These are phyloP conservation scores for Colletotrichum tropicicola DNA, from an alignment of 2,329 filamentous ascomycete species.

Conservation along the genomic window DNA sequence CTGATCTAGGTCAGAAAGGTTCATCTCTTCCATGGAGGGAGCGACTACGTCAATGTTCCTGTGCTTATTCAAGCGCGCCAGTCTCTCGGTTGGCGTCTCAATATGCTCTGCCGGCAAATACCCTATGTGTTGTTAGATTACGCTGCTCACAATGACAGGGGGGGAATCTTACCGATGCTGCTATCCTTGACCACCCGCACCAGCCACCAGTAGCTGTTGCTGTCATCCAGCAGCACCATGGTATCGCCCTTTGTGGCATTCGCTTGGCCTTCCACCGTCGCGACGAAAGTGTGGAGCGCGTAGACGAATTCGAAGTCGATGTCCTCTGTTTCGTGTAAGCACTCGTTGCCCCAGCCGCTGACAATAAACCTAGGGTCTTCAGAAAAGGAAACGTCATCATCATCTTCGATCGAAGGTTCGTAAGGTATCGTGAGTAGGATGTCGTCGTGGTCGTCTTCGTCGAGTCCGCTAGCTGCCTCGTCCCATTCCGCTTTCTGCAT, in stretches of 20 bases:
- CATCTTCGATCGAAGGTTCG: conserved; percentile 52
- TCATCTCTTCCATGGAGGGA: conserved; percentile 19
- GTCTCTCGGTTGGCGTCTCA: conserved; percentile 93
- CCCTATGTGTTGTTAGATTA: conserved; percentile 60
- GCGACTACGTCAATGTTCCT: conserved; percentile 90
- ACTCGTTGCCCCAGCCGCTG: conserved; percentile 78
- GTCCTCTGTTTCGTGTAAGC: conserved; percentile 95
- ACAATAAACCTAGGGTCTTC: conserved; percentile 72
- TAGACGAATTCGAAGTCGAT: conserved; percentile 99
- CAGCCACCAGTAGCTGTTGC: conserved; percentile 99
- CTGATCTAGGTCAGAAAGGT: conserved; percentile 49
- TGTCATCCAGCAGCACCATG: conserved; percentile 97
- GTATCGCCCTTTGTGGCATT: conserved; percentile 99
- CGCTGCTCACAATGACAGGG: not conserved
- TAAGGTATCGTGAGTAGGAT: conserved; percentile 54
- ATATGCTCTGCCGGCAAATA: conserved; percentile 98
- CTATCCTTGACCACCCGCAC: conserved; percentile 97
- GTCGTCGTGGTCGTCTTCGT: conserved; percentile 35
- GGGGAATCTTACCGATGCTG: conserved; percentile 73
- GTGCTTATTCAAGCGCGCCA: conserved; percentile 96
- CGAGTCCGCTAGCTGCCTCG: conserved; percentile 25
- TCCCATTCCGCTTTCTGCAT: conserved; percentile 32
- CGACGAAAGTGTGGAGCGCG: conserved; percentile 95
- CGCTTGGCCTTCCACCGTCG: conserved; percentile 96
- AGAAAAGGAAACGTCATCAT: conserved; percentile 70